Evolutionary conservation across 495 filamentous ascomycete genomes (phyloP), one percentile per base, ranked within the genome.

Genomic region (Penicillium pulvis): DNA sequence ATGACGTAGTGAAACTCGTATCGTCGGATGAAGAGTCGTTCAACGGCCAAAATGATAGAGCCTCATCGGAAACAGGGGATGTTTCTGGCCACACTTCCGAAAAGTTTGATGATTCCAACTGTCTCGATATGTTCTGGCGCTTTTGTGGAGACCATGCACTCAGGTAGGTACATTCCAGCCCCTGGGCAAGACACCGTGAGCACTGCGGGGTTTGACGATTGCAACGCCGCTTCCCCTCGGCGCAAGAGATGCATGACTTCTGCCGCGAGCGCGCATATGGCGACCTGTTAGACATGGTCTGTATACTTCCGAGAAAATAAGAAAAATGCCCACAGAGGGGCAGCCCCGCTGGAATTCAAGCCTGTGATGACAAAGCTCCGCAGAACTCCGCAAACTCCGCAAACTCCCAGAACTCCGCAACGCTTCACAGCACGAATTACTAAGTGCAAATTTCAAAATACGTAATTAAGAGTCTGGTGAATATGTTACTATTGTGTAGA

Each of bases 171-270:
- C 58, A 67, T 44, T 50, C 31, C 26, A 64, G 11, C 3, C 64
- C 61, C 10, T 43, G 58, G 8, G 36, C 56, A 19, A 49, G 17
- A 43, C 64, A 64, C 4, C 61, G 61, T 4, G 55, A 55, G 51
- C 64, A 63, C 16, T 67, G 61, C 61, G 57, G 60, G 56, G 57
- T 64, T 59, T 60, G 63, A 3, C 60, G 59, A 42, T 63, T 58
- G 19, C 63, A 66, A 35, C 56, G 63, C 42, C 63, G 53, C 45
- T 66, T 63, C 14, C 59, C 57, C 14, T 54, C 56, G 16, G 57
- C 59, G 26, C 63, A 66, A 33, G 57, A 45, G 20, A 54, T 44
- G 12, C 63, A 66, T 2, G 56, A 63, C 33, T 66, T 66, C 17
- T 63, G 63, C 16, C 56, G 51, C 16, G 60, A 63, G 4, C 56